Conservation (phyloP, 768 basidiomycete species). For the Boletus patriciae region DNA sequence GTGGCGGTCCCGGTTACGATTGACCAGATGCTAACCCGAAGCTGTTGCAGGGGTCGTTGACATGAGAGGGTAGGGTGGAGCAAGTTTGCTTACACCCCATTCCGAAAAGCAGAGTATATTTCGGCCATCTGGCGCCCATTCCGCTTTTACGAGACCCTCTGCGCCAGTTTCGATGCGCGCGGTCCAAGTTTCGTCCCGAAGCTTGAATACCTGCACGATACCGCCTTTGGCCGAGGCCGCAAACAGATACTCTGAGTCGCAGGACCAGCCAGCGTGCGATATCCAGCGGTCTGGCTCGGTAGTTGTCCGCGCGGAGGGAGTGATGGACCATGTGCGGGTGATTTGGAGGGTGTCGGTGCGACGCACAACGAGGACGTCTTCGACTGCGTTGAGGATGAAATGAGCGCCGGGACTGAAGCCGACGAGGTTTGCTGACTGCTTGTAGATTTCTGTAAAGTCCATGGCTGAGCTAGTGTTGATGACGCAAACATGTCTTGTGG, state of each 20-base stretch:
- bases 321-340: slow-evolving; percentile 74
- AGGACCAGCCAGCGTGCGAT: slow-evolving; percentile 82
- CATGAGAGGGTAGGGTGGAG: background rate
- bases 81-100: slow-evolving; percentile 72
- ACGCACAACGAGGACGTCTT: slow-evolving; percentile 79
- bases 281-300: slow-evolving; percentile 46
- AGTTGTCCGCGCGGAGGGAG: slow-evolving; percentile 48
- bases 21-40: slow-evolving; percentile 86
- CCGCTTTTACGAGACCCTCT: slow-evolving; percentile 82
- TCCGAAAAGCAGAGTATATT: slow-evolving; percentile 88
- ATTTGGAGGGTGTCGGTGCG: slow-evolving; percentile 84
- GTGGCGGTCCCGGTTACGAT: slow-evolving; percentile 70
- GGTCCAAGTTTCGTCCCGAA: slow-evolving; percentile 77
- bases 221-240: slow-evolving; percentile 75
- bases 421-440: slow-evolving; percentile 68
- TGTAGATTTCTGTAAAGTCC: slow-evolving; percentile 89
- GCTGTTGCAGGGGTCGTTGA: slow-evolving; percentile 42
- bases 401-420: slow-evolving; percentile 85
- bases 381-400: slow-evolving; percentile 78
- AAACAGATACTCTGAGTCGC: slow-evolving; percentile 83
- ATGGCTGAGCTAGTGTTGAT: slow-evolving; percentile 35
- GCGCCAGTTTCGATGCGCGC: slow-evolving; percentile 77
- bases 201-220: slow-evolving; percentile 72
- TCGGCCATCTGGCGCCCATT: slow-evolving; percentile 88
- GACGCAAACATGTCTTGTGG: background rate